These are phyloP conservation scores for Brettanomyces nanus DNA, from an alignment of 805 yeast genomes.

Conservation along the genomic window DNA sequence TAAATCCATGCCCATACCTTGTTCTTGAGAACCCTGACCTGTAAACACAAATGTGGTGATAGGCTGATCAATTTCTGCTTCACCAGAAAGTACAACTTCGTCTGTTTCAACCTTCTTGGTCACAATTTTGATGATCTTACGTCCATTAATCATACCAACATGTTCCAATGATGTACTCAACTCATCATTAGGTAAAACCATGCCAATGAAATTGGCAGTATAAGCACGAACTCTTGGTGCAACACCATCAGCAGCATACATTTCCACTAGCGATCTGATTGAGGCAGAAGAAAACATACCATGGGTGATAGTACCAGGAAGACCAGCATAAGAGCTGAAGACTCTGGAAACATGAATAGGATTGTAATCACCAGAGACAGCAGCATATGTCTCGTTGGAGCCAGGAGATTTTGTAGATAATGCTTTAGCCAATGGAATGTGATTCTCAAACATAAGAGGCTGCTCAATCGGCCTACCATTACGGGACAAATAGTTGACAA, in stretches of 20 bases:
- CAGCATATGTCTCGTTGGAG: slow-evolving; percentile 93
- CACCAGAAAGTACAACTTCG: slow-evolving; percentile 75
- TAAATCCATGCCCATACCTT: slow-evolving; percentile 99
- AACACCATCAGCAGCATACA: slow-evolving; percentile 97
- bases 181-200: slow-evolving; percentile 95
- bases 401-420: slow-evolving; percentile 79
- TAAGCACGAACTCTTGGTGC: slow-evolving; percentile 94
- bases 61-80: slow-evolving; percentile 99
- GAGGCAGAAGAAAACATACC: slow-evolving; percentile 99
- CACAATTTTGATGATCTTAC: slow-evolving; percentile 91
- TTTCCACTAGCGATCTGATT: slow-evolving; percentile 90
- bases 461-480: slow-evolving; percentile 92
- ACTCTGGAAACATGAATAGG: slow-evolving; percentile 97
- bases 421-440: slow-evolving; percentile 71
- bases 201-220: slow-evolving; percentile 84
- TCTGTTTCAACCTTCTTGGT: slow-evolving; percentile 78
- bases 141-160: slow-evolving; percentile 98
- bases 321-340: slow-evolving; percentile 84
- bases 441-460: slow-evolving; percentile 82
- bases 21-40: slow-evolving; percentile 99
- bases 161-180: slow-evolving; percentile 86
- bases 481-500: slow-evolving; percentile 84
- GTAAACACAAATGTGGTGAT: slow-evolving; percentile 94
- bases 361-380: slow-evolving; percentile 95
- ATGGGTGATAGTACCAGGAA: slow-evolving; percentile 97